Conservation (phyloP, 2,329 filamentous ascomycete species). For the Coniella lustricola region DNA sequence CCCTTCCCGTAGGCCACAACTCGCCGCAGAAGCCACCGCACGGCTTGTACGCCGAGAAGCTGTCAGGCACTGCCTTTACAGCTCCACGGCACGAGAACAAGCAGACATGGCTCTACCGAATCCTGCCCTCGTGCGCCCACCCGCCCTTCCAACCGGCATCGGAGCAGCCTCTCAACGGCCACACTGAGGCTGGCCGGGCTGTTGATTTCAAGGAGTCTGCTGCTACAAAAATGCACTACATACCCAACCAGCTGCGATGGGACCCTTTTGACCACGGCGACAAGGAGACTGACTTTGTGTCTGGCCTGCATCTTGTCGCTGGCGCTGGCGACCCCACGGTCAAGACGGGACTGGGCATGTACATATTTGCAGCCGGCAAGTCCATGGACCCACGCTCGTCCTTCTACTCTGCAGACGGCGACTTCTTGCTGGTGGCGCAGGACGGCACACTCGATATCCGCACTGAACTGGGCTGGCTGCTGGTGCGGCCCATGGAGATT, state of each 20-base stretch:
- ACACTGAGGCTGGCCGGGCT: conserved; percentile 18
- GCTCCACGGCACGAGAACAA: conserved; percentile 62
- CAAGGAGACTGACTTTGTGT: conserved; percentile 42
- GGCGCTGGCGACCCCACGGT: conserved; percentile 72
- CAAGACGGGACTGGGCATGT: conserved; percentile 73
- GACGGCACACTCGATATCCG: conserved; percentile 67
- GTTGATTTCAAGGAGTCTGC: conserved; percentile 18
- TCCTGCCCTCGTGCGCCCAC: conserved; percentile 58
- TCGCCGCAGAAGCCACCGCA: conserved; percentile 73
- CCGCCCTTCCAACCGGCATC: conserved; percentile 45
- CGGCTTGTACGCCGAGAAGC: conserved; percentile 76
- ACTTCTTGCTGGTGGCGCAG: conserved; percentile 70
- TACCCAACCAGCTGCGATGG: conserved; percentile 78
- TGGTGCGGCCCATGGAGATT: conserved; percentile 74
- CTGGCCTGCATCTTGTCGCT: conserved; percentile 61
- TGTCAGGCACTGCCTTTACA: conserved; percentile 66
- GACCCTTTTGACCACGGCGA: conserved; percentile 65
- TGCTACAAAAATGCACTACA: conserved; percentile 53
- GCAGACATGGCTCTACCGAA: conserved; percentile 67
- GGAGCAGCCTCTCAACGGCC: conserved; percentile 18
- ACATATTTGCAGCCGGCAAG: conserved; percentile 71
- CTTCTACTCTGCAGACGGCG: conserved; percentile 80
- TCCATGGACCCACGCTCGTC: conserved; percentile 70
- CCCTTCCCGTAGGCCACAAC: conserved; percentile 69
- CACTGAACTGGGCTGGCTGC: conserved; percentile 67